These are phyloP conservation scores for Paramecium biaurelia DNA, from an alignment of 73 alveolate species.

Conservation along the genomic window DNA sequence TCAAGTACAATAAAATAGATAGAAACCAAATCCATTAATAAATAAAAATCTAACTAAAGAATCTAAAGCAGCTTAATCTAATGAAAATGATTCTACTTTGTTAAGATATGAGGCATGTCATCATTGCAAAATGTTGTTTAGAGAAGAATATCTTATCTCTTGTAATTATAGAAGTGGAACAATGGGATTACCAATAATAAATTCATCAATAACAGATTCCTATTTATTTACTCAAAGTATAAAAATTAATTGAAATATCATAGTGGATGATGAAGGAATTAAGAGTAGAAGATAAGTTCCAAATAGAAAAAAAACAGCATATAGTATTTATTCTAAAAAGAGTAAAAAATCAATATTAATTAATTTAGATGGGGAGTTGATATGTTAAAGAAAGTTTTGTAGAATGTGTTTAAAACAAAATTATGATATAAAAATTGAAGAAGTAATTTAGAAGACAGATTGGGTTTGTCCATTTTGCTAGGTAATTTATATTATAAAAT, in stretches of 20 bases:
- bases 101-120: slow-evolving; percentile 24
- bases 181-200: slow-evolving; percentile 28
- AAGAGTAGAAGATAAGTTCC: slow-evolving; percentile 41
- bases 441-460: background rate
- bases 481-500: background rate
- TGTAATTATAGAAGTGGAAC: slow-evolving; percentile 49
- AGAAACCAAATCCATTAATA: slow-evolving; percentile 24
- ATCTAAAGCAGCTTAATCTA: background rate
- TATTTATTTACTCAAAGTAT: slow-evolving; percentile 28
- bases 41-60: slow-evolving; percentile 12
- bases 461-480: slow-evolving; percentile 50
- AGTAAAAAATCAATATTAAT: background rate
- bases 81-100: background rate
- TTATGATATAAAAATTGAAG: background rate
- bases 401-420: slow-evolving; percentile 20
- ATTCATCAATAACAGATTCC: slow-evolving; percentile 43
- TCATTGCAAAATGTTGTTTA: slow-evolving; percentile 47
- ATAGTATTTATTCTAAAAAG: slow-evolving; percentile 17
- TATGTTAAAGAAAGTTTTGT: slow-evolving; percentile 19
- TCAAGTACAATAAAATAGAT: background rate
- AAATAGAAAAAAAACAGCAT: slow-evolving; percentile 26
- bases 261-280: slow-evolving; percentile 34
- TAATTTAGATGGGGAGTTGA: slow-evolving; percentile 12
- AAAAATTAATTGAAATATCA: background rate
- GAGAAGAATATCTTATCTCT: slow-evolving; percentile 47